phyloP scores from a whole-genome alignment of 2,329 filamentous ascomycete genomes.

The Ceratocystis cubensis region DNA sequence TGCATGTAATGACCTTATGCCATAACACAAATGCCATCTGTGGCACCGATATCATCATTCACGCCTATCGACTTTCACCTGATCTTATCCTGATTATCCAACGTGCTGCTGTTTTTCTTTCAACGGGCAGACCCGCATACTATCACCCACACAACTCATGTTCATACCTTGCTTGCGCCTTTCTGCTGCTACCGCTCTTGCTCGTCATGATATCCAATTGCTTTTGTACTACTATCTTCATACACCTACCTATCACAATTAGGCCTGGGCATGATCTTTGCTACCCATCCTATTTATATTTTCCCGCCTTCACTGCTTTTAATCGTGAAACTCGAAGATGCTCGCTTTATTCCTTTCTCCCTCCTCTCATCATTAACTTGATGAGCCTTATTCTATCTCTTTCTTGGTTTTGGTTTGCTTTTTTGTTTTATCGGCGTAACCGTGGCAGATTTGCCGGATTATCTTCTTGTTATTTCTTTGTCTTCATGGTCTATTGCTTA shows the following conservation, averaged over 20 bases:
- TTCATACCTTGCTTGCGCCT: not conserved
- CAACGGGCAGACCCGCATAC: not conserved
- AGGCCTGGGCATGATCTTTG: too few relatives aligned
- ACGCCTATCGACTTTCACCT: not conserved
- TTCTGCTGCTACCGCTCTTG: constrained; percentile 2
- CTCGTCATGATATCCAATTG: constrained; percentile 17
- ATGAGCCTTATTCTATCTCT: not conserved
- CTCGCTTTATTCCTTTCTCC: not conserved
- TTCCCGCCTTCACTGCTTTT: not conserved
- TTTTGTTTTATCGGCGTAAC: constrained; percentile 1
- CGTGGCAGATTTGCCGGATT: not conserved
- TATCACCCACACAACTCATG: not conserved
- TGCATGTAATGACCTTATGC: too few relatives aligned
- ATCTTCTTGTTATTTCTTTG: constrained; percentile 5
- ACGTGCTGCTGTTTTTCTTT: not conserved
- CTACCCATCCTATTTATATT: not conserved
- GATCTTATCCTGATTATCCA: constrained; percentile 1
- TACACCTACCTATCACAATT: not conserved
- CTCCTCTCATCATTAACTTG: not conserved
- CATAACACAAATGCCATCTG: too few relatives aligned
- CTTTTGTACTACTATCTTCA: constrained; percentile 18
- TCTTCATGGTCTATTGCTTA: constrained; percentile 5
- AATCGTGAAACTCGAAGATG: not conserved
- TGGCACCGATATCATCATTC: too few relatives aligned
- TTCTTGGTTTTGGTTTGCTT: not conserved